phyloP scores from a whole-genome alignment of 495 filamentous ascomycete genomes.

The Oidiodendron maius region DNA sequence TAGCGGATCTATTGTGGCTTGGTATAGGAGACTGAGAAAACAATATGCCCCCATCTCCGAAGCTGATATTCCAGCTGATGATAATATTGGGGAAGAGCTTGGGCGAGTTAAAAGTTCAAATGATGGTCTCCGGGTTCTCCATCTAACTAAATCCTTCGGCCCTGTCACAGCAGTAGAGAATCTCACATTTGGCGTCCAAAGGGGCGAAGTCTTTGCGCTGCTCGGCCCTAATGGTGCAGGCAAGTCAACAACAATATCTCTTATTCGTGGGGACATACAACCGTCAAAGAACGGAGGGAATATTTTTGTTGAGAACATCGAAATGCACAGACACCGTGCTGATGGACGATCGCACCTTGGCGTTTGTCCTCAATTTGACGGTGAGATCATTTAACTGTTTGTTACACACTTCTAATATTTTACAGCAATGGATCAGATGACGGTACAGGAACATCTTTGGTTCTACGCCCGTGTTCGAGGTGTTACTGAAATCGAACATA shows the following conservation, averaged over 20 bases:
- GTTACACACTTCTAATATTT: too few species aligned
- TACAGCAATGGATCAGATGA: constrained; percentile 66
- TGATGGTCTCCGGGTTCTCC: constrained; percentile 62
- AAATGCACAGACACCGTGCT: constrained; percentile 58
- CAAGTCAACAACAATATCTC: constrained; percentile 77
- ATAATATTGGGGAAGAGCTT: constrained; percentile 39
- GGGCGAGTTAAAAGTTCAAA: constrained; percentile 16
- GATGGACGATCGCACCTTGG: constrained; percentile 66
- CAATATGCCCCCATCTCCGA: constrained; percentile 26
- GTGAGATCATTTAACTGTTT: too few species aligned
- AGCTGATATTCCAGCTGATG: constrained; percentile 29
- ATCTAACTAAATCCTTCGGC: constrained; percentile 72
- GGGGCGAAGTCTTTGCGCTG: constrained; percentile 70
- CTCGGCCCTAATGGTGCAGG: constrained; percentile 87
- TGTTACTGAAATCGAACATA: constrained; percentile 55
- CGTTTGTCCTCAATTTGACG: constrained; percentile 71
- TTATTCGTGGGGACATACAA: constrained; percentile 78
- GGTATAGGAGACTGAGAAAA: constrained; percentile 35
- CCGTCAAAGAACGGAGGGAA: constrained; percentile 57
- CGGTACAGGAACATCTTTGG: constrained; percentile 60
- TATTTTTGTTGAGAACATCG: constrained; percentile 66
- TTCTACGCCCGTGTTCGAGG: constrained; percentile 73
- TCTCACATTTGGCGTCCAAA: constrained; percentile 71
- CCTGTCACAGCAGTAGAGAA: constrained; percentile 69
- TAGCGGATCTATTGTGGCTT: constrained; percentile 40